Base-by-base conservation (phyloP, 106 monocot species). In the Gastrodia elata region DNA sequence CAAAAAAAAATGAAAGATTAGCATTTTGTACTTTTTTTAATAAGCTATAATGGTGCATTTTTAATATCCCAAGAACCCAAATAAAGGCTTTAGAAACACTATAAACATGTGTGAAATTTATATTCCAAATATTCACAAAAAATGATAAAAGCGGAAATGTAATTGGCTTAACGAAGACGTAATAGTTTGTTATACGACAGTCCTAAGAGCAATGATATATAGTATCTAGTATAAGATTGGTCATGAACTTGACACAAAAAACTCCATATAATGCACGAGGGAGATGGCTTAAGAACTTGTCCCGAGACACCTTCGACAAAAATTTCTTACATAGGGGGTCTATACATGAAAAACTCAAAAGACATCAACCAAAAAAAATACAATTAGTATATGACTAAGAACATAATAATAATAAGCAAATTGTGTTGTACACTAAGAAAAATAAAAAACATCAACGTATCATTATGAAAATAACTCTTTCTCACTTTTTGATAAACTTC, bases 401-500 rank as follows among this genome's bases (percentile, higher is more conserved):
- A 59, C 25, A 26, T n/a, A n/a, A n/a, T n/a, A n/a, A n/a, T 27
- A 59, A 9, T 28, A 59, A 6, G 11, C 11, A 8, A 26, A n/a
- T n/a, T n/a, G n/a, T 9, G 4, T n/a, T 27, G 27, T 58, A 9
- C 7, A 25, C 3, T 27, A 58, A 65, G 68, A 68, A 68, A 37
- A 68, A 59, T 0, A 9, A 39, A 38, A 39, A 20, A 38, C 36
- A 68, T 68, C 38, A n/a, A 38, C 1, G 10, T 9, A 39, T 5
- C 7, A 37, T 38, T 37, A 68, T 68, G n/a, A n/a, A n/a, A n/a
- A 35, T n/a, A 38, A 61, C 37, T 33, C 14, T 5, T 39, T 64
- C 64, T 71, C 18, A 88, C 94, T 86, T 84, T 94, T 71, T 85
- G 89, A 75, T 82, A 91, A 26, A 67, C 44, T 74, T 90, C 92